Base-by-base conservation (phyloP, 495 filamentous ascomycete species). In the Jackrogersella multiformis region DNA sequence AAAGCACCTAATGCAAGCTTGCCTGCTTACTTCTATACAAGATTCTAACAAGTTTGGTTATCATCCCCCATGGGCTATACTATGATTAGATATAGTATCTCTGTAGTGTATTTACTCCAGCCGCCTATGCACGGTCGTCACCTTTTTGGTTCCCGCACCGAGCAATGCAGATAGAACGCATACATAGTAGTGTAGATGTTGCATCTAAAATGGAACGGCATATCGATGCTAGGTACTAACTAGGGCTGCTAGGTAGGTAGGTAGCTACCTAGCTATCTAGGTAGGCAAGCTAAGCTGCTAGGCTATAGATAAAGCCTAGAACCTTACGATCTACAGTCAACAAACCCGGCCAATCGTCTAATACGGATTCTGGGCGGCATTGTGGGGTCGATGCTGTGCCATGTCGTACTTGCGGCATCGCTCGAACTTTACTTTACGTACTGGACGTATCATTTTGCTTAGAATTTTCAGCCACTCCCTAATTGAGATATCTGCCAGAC, bases 361-460 rank as follows among this genome's bases (percentile, higher is more conserved):
- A 70, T 66, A 70, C 36, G 57, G 67, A 58, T 66, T 61, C 41
- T 32, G 51, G 13, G 9, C n/a, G n/a, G 18, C 10, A 48, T 20
- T 62, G 53, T 62, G 67, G 61, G 46, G 61, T 45, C 0, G 20
- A 16, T 8, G 38, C 59, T 53, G 56, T 53, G 48, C 59, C 48
- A 46, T 68, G 58, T 64, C 59, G 59, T 61, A 61, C 56, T 35
- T 69, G 67, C 67, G 67, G 67, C 56, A 66, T 70, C 67, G 67
- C 67, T 70, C 34, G 30, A 57, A 52, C 48, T 64, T 1, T 59
- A 55, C 46, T 59, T 51, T 30, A 34, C 35, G 49, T 49, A 49
- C 16, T 48, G 51, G 39, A 26, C 66, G 66, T 69, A 69, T 69
- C 66, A 69, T 42, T 24, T 42, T 26, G 51, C 66, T 46, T 44